A percentile compares a stretch with the other conserved stretches of the same genome.
These are phyloP conservation scores for Dryas alaskensis DNA, from an alignment of 306 rosid genomes.

Conservation along the genomic window DNA sequence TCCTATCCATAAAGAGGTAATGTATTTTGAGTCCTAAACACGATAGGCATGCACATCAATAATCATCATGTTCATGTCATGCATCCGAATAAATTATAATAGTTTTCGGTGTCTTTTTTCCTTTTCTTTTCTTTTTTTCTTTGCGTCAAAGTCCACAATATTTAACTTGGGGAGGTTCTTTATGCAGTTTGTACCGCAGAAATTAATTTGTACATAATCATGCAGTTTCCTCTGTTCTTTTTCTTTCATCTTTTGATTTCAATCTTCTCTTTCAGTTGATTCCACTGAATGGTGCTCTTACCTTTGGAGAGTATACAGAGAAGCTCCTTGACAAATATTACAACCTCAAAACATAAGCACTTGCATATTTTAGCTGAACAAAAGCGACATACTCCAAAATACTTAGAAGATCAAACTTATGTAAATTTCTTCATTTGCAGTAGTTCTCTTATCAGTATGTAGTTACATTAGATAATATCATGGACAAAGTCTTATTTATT, in stretches of 20 bases:
- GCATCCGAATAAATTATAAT: too few species aligned
- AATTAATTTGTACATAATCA: too few species aligned
- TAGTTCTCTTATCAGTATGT: neutral
- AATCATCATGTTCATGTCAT: too few species aligned
- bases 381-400: neutral
- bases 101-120: too few species aligned
- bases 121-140: too few species aligned
- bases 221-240: too few species aligned
- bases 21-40: too few species aligned
- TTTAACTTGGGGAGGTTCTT: too few species aligned
- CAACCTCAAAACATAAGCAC: constrained; percentile 33
- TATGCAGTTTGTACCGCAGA: neutral
- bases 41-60: constrained; percentile 7
- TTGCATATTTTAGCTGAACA: neutral
- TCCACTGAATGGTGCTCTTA: constrained; percentile 56
- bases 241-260: neutral
- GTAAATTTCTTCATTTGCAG: constrained; percentile 7
- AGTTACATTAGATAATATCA: too few species aligned
- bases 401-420: neutral
- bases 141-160: too few species aligned
- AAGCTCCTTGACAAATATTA: constrained; percentile 86
- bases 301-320: constrained; percentile 90
- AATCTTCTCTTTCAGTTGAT: constrained; percentile 49
- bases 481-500: too few species aligned
- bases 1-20: constrained; percentile 81